Evolutionary conservation across 257 asterid species (phyloP), one percentile per base, ranked within the genome.

Genomic region (Primulina tabacum): DNA sequence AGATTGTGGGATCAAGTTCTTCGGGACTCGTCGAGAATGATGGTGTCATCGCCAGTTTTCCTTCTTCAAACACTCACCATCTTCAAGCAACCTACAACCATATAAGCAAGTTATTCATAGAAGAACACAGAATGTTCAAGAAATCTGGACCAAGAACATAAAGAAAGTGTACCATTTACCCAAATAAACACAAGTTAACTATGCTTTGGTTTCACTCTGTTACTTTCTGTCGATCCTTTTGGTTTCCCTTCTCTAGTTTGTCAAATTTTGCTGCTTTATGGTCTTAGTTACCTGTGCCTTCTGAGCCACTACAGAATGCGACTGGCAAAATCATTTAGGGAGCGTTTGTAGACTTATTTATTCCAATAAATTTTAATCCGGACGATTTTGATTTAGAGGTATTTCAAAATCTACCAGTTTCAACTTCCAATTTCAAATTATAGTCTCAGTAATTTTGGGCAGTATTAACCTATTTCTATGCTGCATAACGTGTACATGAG

Each of bases 11-110:
- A 7, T 29, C 40, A 8, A 35, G 34, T 32, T 32, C 40, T 35
- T 8, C 50, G 50, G 50, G 50, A 38, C 12, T 38, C 2, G 4
- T 38, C 9, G 50, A 38, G 16, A 35, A 35, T 35, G 40, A 35
- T 35, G 50, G 50, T 9, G 50, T 38, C 14, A 10, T 38, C 16
- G 14, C 50, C 1, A 9, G 16, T 1, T 38, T 43, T 12, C 53
- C 75, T 17, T 20, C 50, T 37, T 26, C 33, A n/a, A n/a, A 24
- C 9, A 62, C 38, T 34, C 30, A 6, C 55, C 5, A 33, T 62
- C 78, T 62, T 72, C 81, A 67, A 21, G 53, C 66, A 62, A 64
- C 69, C 68, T 63, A 68, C 30, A 32, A 53, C 32, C 32, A 59
- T 28, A n/a, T 34, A 50, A 16, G 37, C 28, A 20, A 33, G 38